Conservation (phyloP, 106 monocot genomes). For the Allium sativum region DNA sequence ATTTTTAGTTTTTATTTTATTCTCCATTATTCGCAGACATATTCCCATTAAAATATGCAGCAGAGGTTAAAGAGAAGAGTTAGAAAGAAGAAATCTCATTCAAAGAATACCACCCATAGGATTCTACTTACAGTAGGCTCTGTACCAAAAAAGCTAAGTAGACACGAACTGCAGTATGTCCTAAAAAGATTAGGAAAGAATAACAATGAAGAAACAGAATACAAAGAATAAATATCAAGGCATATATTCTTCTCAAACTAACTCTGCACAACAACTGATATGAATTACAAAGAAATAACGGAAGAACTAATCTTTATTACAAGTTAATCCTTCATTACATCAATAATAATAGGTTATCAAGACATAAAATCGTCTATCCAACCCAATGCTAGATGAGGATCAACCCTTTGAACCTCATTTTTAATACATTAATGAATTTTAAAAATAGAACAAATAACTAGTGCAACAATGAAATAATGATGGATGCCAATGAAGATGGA, state of each 20-base stretch:
- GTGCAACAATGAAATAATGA: background rate
- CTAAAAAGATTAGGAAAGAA: background rate
- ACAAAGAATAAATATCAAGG: background rate
- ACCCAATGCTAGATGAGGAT: constrained; percentile 1
- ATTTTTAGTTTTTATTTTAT: too few relatives aligned
- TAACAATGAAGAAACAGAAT: background rate
- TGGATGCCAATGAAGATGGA: background rate
- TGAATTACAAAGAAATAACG: constrained; percentile 1
- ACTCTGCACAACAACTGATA: constrained; percentile 2
- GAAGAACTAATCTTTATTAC: constrained; percentile 6
- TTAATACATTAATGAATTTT: constrained; percentile 7
- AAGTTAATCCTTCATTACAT: constrained; percentile 1
- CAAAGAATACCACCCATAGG: background rate
- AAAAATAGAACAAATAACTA: background rate
- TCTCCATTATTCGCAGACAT: too few relatives aligned
- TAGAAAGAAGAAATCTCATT: background rate
- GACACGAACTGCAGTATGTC: background rate
- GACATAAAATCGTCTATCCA: constrained; percentile 12
- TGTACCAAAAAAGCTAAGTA: constrained; percentile 5
- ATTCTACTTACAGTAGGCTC: constrained; percentile 2
- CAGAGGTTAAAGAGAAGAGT: too few relatives aligned
- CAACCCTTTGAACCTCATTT: background rate
- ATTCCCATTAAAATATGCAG: too few relatives aligned
- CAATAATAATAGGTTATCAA: background rate
- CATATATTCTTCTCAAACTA: constrained; percentile 1